Conservation (phyloP, 805 yeast genomes). For the Cyberlindnera nakhonratchasimensis region DNA sequence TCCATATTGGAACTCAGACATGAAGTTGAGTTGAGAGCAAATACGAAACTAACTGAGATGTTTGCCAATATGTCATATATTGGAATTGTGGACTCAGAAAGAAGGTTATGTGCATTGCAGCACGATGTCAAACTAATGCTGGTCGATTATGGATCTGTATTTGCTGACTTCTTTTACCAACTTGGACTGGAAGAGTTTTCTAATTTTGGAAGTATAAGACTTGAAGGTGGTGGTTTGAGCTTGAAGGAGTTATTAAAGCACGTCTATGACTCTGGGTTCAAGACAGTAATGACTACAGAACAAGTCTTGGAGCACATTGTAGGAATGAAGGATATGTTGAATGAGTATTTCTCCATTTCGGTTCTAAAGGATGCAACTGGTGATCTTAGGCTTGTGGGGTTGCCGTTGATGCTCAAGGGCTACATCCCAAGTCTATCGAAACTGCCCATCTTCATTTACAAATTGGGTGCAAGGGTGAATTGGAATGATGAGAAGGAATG, state of each 20-base stretch:
- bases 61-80: conserved; percentile 70
- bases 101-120: conserved; percentile 79
- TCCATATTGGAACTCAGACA: conserved; percentile 57
- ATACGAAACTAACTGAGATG: conserved; percentile 58
- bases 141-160: conserved; percentile 73
- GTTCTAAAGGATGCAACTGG: conserved; percentile 30
- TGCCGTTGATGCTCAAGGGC: conserved; percentile 69
- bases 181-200: conserved; percentile 72
- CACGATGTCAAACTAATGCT: conserved; percentile 72
- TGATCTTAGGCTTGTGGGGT: conserved; percentile 37
- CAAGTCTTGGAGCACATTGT: conserved; percentile 29
- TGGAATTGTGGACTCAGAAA: conserved; percentile 73
- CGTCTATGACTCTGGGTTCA: conserved; percentile 15
- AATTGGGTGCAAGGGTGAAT: conserved; percentile 55
- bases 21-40: conserved; percentile 43
- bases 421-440: conserved; percentile 62
- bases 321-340: conserved; percentile 70
- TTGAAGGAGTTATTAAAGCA: conserved; percentile 7
- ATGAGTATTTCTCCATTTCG: conserved; percentile 69
- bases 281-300: conserved; percentile 26
- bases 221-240: conserved; percentile 30
- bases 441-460: conserved; percentile 61
- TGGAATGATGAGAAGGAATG: conserved; percentile 71
- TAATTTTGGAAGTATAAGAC: conserved; percentile 64
- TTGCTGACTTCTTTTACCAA: conserved; percentile 76